Evolutionary conservation across 345 rosid species (phyloP).

Genomic region (Microthlaspi erraticum): DNA sequence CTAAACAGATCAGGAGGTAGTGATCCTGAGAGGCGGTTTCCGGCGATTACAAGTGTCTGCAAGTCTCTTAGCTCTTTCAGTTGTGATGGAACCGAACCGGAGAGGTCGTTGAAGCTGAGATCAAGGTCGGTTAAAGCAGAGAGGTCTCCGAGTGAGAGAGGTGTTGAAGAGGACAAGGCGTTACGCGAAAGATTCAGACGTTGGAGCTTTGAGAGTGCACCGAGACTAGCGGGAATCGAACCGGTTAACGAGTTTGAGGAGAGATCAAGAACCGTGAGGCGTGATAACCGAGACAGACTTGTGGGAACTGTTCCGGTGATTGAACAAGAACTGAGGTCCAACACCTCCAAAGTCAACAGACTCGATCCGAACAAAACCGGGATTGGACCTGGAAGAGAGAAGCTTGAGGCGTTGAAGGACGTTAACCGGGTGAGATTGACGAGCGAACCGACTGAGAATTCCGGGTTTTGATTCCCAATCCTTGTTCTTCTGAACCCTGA

Average conservation of each 20-base stretch:
- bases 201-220: conserved; percentile 62
- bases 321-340: conserved; percentile 89
- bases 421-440: conserved; percentile 66
- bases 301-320: conserved; percentile 70
- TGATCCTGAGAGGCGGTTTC: conserved; percentile 62
- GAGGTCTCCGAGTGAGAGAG: conserved; percentile 80
- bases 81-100: conserved; percentile 68
- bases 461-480: conserved; percentile 71
- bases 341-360: conserved; percentile 60
- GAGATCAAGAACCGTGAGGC: conserved; percentile 67
- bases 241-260: conserved; percentile 74
- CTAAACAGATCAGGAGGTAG: conserved; percentile 63
- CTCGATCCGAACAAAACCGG: conserved; percentile 76
- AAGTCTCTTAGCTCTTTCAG: conserved; percentile 67
- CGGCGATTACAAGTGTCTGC: conserved; percentile 60
- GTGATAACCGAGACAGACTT: conserved; percentile 54
- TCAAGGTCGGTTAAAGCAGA: conserved; percentile 70
- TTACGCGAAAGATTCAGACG: conserved; percentile 77
- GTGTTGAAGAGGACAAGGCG: conserved; percentile 61
- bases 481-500: conserved; percentile 91
- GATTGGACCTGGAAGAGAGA: conserved; percentile 81
- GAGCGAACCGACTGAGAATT: conserved; percentile 73
- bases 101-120: conserved; percentile 71
- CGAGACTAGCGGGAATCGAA: conserved; percentile 61
- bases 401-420: conserved; percentile 81